Conservation (phyloP, 1,284 basidiomycete species). For the Trichosporon coremiiforme region DNA sequence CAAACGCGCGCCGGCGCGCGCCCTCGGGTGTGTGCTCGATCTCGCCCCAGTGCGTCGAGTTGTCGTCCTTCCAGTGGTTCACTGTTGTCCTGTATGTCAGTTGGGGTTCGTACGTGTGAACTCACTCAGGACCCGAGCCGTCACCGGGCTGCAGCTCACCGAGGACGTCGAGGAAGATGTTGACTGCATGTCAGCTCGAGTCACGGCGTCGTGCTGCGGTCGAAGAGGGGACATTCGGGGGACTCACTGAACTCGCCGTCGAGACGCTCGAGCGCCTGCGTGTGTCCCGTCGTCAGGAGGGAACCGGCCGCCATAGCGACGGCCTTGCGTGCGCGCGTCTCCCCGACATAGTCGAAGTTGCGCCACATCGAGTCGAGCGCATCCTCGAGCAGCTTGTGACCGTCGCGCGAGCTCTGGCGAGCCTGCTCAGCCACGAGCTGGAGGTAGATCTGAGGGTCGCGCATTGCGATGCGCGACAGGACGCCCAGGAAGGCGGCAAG, state of each 20-base stretch:
- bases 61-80: conserved; percentile 45
- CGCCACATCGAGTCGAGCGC: conserved; percentile 56
- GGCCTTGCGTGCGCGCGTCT: conserved; percentile 50
- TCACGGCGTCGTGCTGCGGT: conserved; percentile 66
- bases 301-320: conserved; percentile 54
- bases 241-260: conserved; percentile 54
- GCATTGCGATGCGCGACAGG: conserved; percentile 49
- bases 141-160: conserved; percentile 73
- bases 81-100: conserved; percentile 35
- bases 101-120: not conserved
- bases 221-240: not conserved
- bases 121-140: conserved; percentile 47
- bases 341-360: conserved; percentile 56
- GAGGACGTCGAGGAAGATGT: conserved; percentile 86
- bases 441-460: conserved; percentile 48
- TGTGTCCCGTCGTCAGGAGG: conserved; percentile 66
- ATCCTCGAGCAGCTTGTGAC: conserved; percentile 47
- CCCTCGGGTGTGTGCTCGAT: conserved; percentile 51
- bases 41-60: conserved; percentile 42
- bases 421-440: conserved; percentile 48
- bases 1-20: conserved; percentile 42
- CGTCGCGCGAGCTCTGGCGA: conserved; percentile 36
- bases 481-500: conserved; percentile 52
- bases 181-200: conserved; percentile 61
- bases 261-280: conserved; percentile 65